Base-by-base conservation (phyloP, 208 protist species). In the Crithidia mellificae region DNA sequence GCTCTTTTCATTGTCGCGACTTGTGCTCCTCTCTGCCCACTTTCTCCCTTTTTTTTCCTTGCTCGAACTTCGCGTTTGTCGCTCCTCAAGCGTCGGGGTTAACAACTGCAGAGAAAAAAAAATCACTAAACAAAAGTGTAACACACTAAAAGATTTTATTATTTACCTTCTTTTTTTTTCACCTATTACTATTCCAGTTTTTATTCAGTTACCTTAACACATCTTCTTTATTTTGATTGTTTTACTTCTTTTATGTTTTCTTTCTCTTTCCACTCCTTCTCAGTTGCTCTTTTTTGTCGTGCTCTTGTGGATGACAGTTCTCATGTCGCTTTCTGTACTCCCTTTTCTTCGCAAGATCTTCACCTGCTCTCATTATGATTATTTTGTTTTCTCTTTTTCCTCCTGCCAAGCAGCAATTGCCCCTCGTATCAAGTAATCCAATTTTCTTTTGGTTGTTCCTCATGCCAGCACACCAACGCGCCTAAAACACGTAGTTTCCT, bases 211-310 rank as follows among this genome's bases (percentile, higher is more conserved):
- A 25, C 2, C 50, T 9, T n/a, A 19, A 46, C 47, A 41, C 20
- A 19, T 59, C 6, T 63, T 22, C 34, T 51, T 52, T 53, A 4
- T 24, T 32, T 59, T 52, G n/a, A 47, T 51, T 29, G 8, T 50
- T 58, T 68, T 34, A 25, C 38, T 47, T 27, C 20, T 36, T 57
- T 20, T 46, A 34, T 68, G 8, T 36, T 56, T 11, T 39, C 52
- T 43, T 34, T 47, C 15, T 32, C 25, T 38, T 38, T 38, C 7
- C 34, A 5, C 11, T 11, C 11, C 6, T 25, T 43, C 44, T 52
- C 27, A 19, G 5, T 20, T 29, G 8, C 14, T 46, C 14, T 46
- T n/a, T 15, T 46, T n/a, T 46, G 8, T 17, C n/a, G 12, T n/a
- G 41, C 8, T 32, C 29, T 50, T 29, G 19, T 29, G 32, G 38